A percentile compares a stretch with the other conserved stretches of the same genome.
These are phyloP conservation scores for Cyclotella choctawhatcheeana DNA, from an alignment of 108 stramenopile genomes.

Conservation along the genomic window DNA sequence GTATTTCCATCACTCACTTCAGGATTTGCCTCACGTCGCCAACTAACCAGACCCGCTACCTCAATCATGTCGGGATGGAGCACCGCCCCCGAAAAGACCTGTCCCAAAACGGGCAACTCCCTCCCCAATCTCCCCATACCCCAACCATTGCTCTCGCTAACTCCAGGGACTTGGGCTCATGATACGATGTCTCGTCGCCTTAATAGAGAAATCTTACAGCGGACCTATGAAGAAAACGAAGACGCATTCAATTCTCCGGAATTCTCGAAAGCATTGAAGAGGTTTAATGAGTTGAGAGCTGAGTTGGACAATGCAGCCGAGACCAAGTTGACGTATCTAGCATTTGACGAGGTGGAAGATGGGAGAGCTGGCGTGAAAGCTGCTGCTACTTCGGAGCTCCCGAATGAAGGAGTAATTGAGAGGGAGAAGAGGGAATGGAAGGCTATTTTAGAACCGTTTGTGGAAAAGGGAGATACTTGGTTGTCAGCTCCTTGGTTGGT, in stretches of 20 bases:
- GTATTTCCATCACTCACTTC: not conserved
- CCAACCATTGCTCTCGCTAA: constrained; percentile 63
- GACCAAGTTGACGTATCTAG: constrained; percentile 64
- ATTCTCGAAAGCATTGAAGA: constrained; percentile 57
- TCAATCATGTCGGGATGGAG: constrained; percentile 4
- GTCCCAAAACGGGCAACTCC: constrained; percentile 46
- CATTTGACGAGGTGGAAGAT: constrained; percentile 57
- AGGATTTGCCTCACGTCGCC: constrained; percentile 9
- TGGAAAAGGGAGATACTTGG: constrained; percentile 81
- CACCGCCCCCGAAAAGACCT: constrained; percentile 5
- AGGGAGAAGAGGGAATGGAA: constrained; percentile 82
- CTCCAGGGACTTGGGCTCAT: constrained; percentile 94
- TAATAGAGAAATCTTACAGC: constrained; percentile 89
- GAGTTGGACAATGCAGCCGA: constrained; percentile 75
- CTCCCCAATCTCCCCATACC: constrained; percentile 79
- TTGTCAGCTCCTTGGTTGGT: constrained; percentile 95
- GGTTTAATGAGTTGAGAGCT: constrained; percentile 69
- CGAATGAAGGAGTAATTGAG: constrained; percentile 23
- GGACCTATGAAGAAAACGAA: constrained; percentile 89
- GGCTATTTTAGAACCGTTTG: constrained; percentile 72
- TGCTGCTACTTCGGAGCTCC: not conserved
- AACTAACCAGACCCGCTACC: not conserved
- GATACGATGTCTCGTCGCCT: constrained; percentile 96
- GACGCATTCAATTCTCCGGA: constrained; percentile 58
- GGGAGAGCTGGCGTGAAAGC: constrained; percentile 17